phyloP scores from a whole-genome alignment of 768 basidiomycete genomes.

The Dentipellis sp. region DNA sequence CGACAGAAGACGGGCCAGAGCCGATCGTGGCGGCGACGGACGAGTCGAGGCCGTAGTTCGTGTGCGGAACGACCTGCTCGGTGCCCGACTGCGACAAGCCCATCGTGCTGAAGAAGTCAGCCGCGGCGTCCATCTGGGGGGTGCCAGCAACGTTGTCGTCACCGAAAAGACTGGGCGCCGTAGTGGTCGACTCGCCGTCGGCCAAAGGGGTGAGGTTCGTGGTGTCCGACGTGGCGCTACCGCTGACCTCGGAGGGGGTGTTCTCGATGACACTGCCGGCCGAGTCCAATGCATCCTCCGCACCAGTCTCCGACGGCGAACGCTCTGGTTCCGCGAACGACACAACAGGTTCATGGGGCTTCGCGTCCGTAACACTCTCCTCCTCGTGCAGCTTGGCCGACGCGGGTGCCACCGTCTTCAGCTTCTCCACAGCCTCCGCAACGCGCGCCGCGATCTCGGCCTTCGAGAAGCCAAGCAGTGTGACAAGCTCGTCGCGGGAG shows the following conservation, averaged over 20 bases:
- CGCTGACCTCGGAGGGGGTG: conserved; percentile 70
- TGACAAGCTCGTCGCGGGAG: conserved; percentile 84
- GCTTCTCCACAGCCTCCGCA: conserved; percentile 69
- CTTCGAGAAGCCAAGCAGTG: conserved; percentile 88
- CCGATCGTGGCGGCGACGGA: conserved; percentile 94
- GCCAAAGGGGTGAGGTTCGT: conserved; percentile 45
- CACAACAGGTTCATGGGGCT: conserved; percentile 64
- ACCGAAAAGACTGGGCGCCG: conserved; percentile 81
- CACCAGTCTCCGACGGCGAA: conserved; percentile 28
- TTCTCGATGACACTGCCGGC: conserved; percentile 36
- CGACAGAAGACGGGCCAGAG: conserved; percentile 78
- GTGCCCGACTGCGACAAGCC: conserved; percentile 39
- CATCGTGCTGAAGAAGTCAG: conserved; percentile 87
- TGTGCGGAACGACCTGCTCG: conserved; percentile 62
- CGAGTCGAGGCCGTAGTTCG: conserved; percentile 72
- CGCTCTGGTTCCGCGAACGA: conserved; percentile 77
- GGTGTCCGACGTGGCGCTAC: conserved; percentile 51
- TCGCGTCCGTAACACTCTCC: conserved; percentile 28
- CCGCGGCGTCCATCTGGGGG: conserved; percentile 54
- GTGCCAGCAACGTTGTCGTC: conserved; percentile 61
- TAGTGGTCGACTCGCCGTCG: conserved; percentile 75
- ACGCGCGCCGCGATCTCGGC: conserved; percentile 73
- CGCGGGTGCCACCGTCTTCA: conserved; percentile 39
- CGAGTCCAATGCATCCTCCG: conserved; percentile 20
- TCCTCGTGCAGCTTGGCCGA: conserved; percentile 17